A percentile compares a stretch with the other conserved stretches of the same genome.
These are phyloP conservation scores for Tripterygium wilfordii DNA, from an alignment of 177 flowering plant genomes.

Conservation along the genomic window DNA sequence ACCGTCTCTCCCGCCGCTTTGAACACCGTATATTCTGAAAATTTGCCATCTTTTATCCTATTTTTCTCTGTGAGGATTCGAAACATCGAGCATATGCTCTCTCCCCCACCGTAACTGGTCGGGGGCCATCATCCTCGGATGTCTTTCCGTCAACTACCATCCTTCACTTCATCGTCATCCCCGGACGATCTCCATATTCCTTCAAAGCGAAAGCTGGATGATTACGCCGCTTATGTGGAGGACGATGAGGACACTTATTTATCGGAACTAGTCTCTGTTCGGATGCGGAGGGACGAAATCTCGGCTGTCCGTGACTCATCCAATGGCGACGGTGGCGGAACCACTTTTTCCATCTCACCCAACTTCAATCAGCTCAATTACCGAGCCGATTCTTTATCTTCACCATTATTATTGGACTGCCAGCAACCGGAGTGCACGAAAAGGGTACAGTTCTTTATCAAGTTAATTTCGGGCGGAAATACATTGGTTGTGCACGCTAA, in stretches of 20 bases:
- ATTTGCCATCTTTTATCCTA: not conserved
- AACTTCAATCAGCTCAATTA: not conserved
- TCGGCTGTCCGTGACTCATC: conserved; percentile 18
- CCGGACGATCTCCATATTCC: conserved; percentile 19
- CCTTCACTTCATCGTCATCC: not conserved
- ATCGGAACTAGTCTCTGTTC: conserved; percentile 23
- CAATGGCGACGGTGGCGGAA: not conserved
- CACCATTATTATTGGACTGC: too few species aligned
- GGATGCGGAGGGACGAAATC: conserved; percentile 40
- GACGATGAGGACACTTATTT: conserved; percentile 11
- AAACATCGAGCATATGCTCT: conserved; percentile 1
- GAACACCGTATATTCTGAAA: too few species aligned
- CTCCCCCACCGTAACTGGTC: conserved; percentile 13
- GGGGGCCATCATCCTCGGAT: conserved; percentile 10
- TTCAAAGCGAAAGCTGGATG: conserved; percentile 60
- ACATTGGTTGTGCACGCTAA: conserved; percentile 61
- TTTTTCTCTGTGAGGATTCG: not conserved
- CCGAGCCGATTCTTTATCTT: not conserved
- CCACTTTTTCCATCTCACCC: not conserved
- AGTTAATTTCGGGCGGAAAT: conserved; percentile 38
- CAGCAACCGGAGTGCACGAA: not conserved
- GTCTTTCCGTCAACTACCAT: conserved; percentile 1
- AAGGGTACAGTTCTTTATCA: conserved; percentile 61
- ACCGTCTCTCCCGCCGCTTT: too few species aligned
- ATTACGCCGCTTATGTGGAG: conserved; percentile 23